phyloP scores from a whole-genome alignment of 805 yeast genomes.

The Saccharomycopsis selenospora region DNA sequence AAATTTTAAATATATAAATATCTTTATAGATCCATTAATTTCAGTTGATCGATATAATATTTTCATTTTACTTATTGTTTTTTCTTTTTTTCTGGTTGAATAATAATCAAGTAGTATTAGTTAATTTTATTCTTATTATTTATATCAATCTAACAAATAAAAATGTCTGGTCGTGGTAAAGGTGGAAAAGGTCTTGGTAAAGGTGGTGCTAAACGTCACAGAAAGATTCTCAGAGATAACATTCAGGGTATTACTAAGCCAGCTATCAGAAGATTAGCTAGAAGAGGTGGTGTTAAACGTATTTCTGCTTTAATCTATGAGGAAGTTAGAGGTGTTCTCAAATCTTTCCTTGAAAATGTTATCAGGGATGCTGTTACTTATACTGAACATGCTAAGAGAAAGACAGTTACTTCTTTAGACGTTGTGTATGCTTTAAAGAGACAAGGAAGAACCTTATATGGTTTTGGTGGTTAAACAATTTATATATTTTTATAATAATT shows the following conservation, averaged over 20 bases:
- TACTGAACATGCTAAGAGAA: constrained; percentile 99
- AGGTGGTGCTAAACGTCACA: constrained; percentile 99
- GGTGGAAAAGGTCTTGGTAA: constrained; percentile 99
- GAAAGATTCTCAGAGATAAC: constrained; percentile 99
- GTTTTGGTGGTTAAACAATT: constrained; percentile 93
- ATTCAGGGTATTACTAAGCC: constrained; percentile 99
- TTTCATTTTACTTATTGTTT: too few relatives aligned
- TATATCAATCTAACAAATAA: constrained; percentile 26
- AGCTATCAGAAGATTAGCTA: constrained; percentile 99
- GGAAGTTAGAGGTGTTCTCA: constrained; percentile 95
- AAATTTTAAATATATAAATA: too few relatives aligned
- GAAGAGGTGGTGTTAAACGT: constrained; percentile 99
- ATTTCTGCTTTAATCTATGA: constrained; percentile 97
- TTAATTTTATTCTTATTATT: too few relatives aligned
- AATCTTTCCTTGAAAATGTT: constrained; percentile 92
- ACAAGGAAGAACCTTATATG: constrained; percentile 99
- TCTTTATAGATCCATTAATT: too few relatives aligned
- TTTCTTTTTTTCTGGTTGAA: too few relatives aligned
- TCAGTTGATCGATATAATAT: too few relatives aligned
- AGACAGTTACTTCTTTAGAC: constrained; percentile 98
- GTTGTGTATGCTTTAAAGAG: constrained; percentile 99
- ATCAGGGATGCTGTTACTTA: constrained; percentile 99
- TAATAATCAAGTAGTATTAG: too few relatives aligned
- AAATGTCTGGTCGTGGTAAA: constrained; percentile 99
- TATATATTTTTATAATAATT: background rate